Conservation (phyloP, 1,139 yeast species). For the Hansenula lynferdii region DNA sequence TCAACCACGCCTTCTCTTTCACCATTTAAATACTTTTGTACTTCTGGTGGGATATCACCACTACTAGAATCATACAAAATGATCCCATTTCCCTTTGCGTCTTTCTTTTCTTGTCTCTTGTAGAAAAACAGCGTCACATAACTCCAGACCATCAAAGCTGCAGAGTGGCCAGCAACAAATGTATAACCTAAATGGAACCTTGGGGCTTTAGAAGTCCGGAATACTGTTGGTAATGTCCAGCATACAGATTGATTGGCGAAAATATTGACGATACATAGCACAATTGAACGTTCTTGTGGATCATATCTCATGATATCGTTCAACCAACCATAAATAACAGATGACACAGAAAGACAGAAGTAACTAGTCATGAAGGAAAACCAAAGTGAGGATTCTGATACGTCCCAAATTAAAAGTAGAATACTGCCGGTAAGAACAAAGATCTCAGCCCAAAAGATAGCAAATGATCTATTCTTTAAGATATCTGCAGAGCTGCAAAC, state of each 20-base stretch:
- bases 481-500: constrained; percentile 24
- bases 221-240: constrained; percentile 37
- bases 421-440: constrained; percentile 2
- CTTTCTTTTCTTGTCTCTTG: constrained; percentile 48
- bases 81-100: constrained; percentile 49
- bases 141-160: constrained; percentile 42
- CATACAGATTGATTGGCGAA: constrained; percentile 11
- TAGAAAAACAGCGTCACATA: constrained; percentile 48
- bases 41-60: constrained; percentile 1
- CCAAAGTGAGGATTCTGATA: constrained; percentile 27
- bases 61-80: constrained; percentile 31
- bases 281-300: constrained; percentile 28
- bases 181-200: constrained; percentile 45
- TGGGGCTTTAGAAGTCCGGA: constrained; percentile 54
- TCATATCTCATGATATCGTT: constrained; percentile 31
- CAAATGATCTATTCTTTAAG: constrained; percentile 29
- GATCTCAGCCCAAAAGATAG: constrained; percentile 24
- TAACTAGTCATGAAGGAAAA: constrained; percentile 29
- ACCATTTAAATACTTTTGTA: neutral
- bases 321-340: constrained; percentile 30
- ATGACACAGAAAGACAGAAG: constrained; percentile 30
- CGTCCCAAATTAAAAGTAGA: constrained; percentile 12
- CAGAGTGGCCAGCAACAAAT: constrained; percentile 38
- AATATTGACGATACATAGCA: neutral
- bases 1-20: no score